A percentile compares a stretch with the other conserved stretches of the same genome.
phyloP scores from a whole-genome alignment of 116 monocot species.

The Posidonia oceanica region DNA sequence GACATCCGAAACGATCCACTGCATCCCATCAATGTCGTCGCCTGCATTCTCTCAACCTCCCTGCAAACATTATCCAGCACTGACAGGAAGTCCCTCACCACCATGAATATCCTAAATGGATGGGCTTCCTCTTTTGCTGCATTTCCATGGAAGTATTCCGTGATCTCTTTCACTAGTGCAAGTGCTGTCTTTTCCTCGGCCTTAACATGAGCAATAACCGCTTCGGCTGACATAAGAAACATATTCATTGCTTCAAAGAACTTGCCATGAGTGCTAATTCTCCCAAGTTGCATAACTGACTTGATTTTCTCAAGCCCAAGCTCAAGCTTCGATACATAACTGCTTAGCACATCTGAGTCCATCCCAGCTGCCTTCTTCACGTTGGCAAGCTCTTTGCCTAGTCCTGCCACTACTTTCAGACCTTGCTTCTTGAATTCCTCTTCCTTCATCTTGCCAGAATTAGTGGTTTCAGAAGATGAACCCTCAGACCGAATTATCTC shows the following conservation, averaged over 20 bases:
- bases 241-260: slow-evolving; percentile 57
- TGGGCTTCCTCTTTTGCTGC: slow-evolving; percentile 70
- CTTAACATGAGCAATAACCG: slow-evolving; percentile 47
- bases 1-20: slow-evolving; percentile 49
- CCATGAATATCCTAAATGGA: slow-evolving; percentile 86
- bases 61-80: slow-evolving; percentile 72
- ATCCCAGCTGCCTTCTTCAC: slow-evolving; percentile 86
- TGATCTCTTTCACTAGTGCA: slow-evolving; percentile 52
- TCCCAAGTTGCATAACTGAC: slow-evolving; percentile 45
- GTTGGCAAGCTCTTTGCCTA: slow-evolving; percentile 68
- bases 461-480: slow-evolving; percentile 7
- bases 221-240: slow-evolving; percentile 48
- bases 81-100: slow-evolving; percentile 73
- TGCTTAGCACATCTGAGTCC: slow-evolving; percentile 67
- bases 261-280: slow-evolving; percentile 30
- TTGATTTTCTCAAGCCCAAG: slow-evolving; percentile 54
- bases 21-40: slow-evolving; percentile 46
- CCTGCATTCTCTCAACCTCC: slow-evolving; percentile 55
- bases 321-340: slow-evolving; percentile 71
- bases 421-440: slow-evolving; percentile 62
- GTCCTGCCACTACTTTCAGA: slow-evolving; percentile 48
- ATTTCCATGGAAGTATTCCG: slow-evolving; percentile 87
- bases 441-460: slow-evolving; percentile 16
- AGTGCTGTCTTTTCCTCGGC: slow-evolving; percentile 47
- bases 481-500: slow-evolving; percentile 78